Conservation (phyloP, 768 basidiomycete species). For the Rhizopogon salebrosus region DNA sequence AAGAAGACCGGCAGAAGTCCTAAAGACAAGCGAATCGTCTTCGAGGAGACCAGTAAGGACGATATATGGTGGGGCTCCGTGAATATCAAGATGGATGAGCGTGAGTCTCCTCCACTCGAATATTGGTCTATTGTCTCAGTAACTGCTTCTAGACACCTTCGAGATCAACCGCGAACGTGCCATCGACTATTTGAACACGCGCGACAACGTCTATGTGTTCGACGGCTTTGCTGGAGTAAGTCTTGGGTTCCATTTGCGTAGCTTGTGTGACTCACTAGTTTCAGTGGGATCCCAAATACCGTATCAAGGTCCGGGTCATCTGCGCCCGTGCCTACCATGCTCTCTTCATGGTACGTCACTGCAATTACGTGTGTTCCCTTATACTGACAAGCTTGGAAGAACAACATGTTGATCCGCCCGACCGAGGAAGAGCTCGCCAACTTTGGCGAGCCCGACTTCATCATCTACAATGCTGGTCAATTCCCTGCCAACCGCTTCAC, state of each 20-base stretch:
- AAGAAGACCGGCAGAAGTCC: constrained; percentile 98
- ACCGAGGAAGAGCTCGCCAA: constrained; percentile 88
- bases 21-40: constrained; percentile 99
- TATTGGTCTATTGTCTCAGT: background rate
- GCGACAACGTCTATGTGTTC: constrained; percentile 97
- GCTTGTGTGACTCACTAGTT: constrained; percentile 2
- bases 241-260: constrained; percentile 1
- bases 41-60: constrained; percentile 92
- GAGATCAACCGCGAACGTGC: constrained; percentile 99
- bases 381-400: constrained; percentile 38
- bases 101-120: constrained; percentile 38
- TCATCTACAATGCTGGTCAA: constrained; percentile 99
- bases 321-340: constrained; percentile 98
- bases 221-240: constrained; percentile 89
- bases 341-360: constrained; percentile 82
- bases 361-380: constrained; percentile 6
- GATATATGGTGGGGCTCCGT: constrained; percentile 99
- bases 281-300: constrained; percentile 97
- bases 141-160: constrained; percentile 71
- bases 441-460: constrained; percentile 98
- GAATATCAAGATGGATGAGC: constrained; percentile 98
- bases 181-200: constrained; percentile 97
- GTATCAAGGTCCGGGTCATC: constrained; percentile 99
- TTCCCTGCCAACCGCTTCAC: constrained; percentile 99
- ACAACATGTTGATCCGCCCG: constrained; percentile 99